These are phyloP conservation scores for Leccinum subgranulosum DNA, from an alignment of 768 basidiomycete genomes.

Conservation along the genomic window DNA sequence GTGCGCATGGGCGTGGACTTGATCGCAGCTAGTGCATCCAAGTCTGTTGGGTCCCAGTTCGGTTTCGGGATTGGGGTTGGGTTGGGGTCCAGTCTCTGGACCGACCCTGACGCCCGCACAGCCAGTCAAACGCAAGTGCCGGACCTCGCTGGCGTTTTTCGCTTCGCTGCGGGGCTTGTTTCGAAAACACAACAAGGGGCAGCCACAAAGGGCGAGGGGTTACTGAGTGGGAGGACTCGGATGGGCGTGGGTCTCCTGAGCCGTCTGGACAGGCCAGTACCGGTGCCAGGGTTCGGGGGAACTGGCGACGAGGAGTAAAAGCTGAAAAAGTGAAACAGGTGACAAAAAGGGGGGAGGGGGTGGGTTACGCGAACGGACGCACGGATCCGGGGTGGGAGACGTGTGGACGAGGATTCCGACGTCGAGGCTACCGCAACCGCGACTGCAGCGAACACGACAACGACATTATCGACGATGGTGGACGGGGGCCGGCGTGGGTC, in stretches of 20 bases:
- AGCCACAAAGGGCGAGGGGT: too few relatives aligned
- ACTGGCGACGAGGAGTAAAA: neutral
- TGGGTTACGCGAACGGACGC: conserved; percentile 32
- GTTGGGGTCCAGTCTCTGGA: too few relatives aligned
- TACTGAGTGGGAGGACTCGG: neutral
- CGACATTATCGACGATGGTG: neutral
- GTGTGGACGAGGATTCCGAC: conserved; percentile 12
- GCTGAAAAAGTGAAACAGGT: conserved; percentile 7
- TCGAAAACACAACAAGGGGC: conserved; percentile 8
- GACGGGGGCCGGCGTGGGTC: neutral
- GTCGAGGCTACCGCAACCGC: conserved; percentile 4
- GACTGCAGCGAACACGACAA: too few relatives aligned
- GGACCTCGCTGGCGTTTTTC: conserved; percentile 12
- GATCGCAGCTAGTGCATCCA: too few relatives aligned
- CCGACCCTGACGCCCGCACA: too few relatives aligned
- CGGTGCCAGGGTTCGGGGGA: too few relatives aligned
- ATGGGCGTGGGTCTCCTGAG: too few relatives aligned
- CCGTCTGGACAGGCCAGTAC: too few relatives aligned
- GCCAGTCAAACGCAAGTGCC: too few relatives aligned
- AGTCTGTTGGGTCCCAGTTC: neutral
- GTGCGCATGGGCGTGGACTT: too few relatives aligned
- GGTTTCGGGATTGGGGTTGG: neutral
- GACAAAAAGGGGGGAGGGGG: conserved; percentile 9
- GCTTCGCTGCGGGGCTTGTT: conserved; percentile 28
- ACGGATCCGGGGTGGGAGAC: conserved; percentile 7